Conservation (phyloP, 495 filamentous ascomycete genomes). For the Neurospora sublineolata region DNA sequence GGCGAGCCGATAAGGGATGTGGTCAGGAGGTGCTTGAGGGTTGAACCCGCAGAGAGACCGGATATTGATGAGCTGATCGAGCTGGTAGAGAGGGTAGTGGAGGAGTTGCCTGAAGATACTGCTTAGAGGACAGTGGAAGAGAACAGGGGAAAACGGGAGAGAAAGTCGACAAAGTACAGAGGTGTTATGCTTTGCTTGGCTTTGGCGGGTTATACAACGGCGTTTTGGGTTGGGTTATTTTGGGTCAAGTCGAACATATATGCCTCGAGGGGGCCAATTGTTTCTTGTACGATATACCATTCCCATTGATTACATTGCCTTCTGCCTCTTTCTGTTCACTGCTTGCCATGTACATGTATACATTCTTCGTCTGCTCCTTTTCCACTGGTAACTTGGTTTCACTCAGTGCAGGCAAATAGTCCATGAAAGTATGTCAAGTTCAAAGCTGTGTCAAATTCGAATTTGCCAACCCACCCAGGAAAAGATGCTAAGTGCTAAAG, state of each 20-base stretch:
- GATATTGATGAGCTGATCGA: conserved; percentile 82
- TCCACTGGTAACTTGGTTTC: neutral
- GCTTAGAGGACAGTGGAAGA: neutral
- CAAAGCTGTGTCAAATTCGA: neutral
- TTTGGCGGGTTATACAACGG: neutral
- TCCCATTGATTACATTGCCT: neutral
- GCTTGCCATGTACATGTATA: neutral
- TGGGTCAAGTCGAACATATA: neutral
- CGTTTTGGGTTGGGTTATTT: neutral
- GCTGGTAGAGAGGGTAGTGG: conserved; percentile 66
- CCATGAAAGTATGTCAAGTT: neutral
- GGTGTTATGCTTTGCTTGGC: neutral
- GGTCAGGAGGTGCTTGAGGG: conserved; percentile 74
- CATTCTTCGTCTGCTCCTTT: no score
- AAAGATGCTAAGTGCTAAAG: neutral
- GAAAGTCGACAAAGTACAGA: neutral
- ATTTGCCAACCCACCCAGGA: neutral
- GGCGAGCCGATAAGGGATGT: conserved; percentile 73
- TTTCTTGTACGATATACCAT: conserved; percentile 1
- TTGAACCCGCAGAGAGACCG: conserved; percentile 86
- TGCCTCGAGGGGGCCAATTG: neutral
- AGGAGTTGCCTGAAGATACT: conserved; percentile 59
- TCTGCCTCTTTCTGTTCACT: neutral
- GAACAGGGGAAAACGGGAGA: neutral
- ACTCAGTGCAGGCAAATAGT: neutral